phyloP scores from a whole-genome alignment of 2,329 filamentous ascomycete genomes.

The Scedosporium minutisporum region DNA sequence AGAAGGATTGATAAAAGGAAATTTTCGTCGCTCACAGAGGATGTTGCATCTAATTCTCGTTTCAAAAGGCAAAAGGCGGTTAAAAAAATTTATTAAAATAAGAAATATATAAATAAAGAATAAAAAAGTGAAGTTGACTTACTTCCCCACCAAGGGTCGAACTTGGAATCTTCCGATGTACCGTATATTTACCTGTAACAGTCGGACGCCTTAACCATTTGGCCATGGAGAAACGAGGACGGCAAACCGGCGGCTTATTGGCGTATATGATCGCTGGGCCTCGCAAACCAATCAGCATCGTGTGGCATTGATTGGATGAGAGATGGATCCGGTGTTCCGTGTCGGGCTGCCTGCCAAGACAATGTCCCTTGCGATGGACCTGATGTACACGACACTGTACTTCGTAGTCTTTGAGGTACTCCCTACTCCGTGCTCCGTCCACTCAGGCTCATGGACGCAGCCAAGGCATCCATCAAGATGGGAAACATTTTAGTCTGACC shows the following conservation, averaged over 20 bases:
- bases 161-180: conserved; percentile 7
- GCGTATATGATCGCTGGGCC: neutral
- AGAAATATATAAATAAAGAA: neutral
- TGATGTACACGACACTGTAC: no score
- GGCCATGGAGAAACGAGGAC: conserved; percentile 4
- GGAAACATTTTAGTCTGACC: no score
- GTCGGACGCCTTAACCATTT: conserved; percentile 8
- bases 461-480: no score
- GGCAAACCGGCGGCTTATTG: neutral
- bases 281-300: neutral
- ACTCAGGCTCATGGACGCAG: no score
- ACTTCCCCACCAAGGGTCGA: conserved; percentile 7
- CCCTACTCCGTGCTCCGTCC: no score
- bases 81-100: neutral
- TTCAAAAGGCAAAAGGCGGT: neutral
- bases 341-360: no score
- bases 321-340: neutral
- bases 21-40: no score
- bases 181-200: neutral
- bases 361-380: no score
- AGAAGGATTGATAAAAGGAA: no score
- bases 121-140: neutral
- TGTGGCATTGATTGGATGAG: neutral
- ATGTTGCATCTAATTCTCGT: neutral
- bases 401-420: no score